Conservation (phyloP, 2,329 filamentous ascomycete genomes). For the Corynespora cassiicola region DNA sequence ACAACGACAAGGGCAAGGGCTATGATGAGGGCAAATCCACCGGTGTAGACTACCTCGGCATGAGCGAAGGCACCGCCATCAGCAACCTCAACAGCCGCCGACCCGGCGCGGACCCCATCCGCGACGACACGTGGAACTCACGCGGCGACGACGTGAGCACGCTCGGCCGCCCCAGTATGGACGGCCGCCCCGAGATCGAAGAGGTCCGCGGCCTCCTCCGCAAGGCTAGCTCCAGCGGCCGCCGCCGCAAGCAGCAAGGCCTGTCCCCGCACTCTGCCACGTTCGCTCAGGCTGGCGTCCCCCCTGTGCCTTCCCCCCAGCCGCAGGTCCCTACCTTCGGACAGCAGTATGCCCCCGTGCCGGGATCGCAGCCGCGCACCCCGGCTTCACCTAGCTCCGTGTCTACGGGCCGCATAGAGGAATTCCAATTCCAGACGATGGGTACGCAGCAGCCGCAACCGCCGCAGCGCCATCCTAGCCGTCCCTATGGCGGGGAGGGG, state of each 20-base stretch:
- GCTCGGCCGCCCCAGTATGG: constrained; percentile 49
- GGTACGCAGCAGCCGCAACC: constrained; percentile 37
- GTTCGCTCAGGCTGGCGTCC: constrained; percentile 10
- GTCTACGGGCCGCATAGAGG: constrained; percentile 39
- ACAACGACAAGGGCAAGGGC: constrained; percentile 32
- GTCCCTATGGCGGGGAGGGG: constrained; percentile 3
- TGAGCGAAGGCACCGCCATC: constrained; percentile 49
- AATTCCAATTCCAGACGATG: constrained; percentile 42
- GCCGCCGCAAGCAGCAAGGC: constrained; percentile 42
- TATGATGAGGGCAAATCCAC: constrained; percentile 37
- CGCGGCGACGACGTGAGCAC: constrained; percentile 47
- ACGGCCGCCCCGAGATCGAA: constrained; percentile 51
- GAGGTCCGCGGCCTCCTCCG: constrained; percentile 54
- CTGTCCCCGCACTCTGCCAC: neutral
- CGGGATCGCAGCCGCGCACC: constrained; percentile 20
- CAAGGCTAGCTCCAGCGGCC: constrained; percentile 53
- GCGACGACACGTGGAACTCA: constrained; percentile 54
- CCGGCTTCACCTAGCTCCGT: constrained; percentile 39
- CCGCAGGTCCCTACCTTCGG: constrained; percentile 11
- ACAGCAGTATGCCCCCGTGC: constrained; percentile 31
- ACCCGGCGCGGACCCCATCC: constrained; percentile 49
- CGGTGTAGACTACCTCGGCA: constrained; percentile 41
- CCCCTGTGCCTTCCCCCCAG: too few species aligned
- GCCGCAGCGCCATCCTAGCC: constrained; percentile 30
- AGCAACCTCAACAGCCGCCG: constrained; percentile 52